Evolutionary conservation across 2,329 filamentous ascomycete species (phyloP).

Genomic region (Fusarium transvaalense): DNA sequence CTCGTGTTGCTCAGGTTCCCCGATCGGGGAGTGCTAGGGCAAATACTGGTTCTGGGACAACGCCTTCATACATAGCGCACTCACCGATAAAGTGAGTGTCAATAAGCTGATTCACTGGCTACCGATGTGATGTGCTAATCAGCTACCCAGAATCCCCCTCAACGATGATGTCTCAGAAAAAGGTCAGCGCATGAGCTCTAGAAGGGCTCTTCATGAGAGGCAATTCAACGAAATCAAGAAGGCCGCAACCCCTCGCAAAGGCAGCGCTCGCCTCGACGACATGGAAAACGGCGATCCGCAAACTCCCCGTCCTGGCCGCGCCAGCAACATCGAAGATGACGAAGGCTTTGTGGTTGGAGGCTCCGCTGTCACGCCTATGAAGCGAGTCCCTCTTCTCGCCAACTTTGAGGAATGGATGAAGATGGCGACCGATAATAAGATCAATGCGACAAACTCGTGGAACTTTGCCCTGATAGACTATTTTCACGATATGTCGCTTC

Average conservation of each 20-base stretch:
- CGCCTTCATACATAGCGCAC: slow-evolving; percentile 69
- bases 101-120: slow-evolving; percentile 13
- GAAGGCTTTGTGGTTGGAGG: slow-evolving; percentile 76
- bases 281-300: slow-evolving; percentile 69
- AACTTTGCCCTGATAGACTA: slow-evolving; percentile 99
- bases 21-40: slow-evolving; percentile 63
- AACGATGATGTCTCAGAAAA: slow-evolving; percentile 97
- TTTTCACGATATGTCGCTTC: slow-evolving; percentile 97
- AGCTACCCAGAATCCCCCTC: slow-evolving; percentile 79
- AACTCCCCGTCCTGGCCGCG: slow-evolving; percentile 61
- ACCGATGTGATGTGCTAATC: slow-evolving; percentile 28
- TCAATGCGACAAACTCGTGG: slow-evolving; percentile 98
- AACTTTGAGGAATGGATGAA: slow-evolving; percentile 99
- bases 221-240: slow-evolving; percentile 91
- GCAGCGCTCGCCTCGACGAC: slow-evolving; percentile 69
- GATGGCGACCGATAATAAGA: slow-evolving; percentile 99
- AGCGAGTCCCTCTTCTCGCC: slow-evolving; percentile 92
- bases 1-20: slow-evolving; percentile 68
- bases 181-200: slow-evolving; percentile 85
- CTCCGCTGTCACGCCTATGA: slow-evolving; percentile 90
- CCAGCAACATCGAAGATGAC: slow-evolving; percentile 60
- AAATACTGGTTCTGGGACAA: slow-evolving; percentile 60
- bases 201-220: slow-evolving; percentile 88
- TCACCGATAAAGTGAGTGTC: slow-evolving; percentile 66
- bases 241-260: slow-evolving; percentile 76